Base-by-base conservation (phyloP, 31 red algal species). In the Porphyra umbilicalis region DNA sequence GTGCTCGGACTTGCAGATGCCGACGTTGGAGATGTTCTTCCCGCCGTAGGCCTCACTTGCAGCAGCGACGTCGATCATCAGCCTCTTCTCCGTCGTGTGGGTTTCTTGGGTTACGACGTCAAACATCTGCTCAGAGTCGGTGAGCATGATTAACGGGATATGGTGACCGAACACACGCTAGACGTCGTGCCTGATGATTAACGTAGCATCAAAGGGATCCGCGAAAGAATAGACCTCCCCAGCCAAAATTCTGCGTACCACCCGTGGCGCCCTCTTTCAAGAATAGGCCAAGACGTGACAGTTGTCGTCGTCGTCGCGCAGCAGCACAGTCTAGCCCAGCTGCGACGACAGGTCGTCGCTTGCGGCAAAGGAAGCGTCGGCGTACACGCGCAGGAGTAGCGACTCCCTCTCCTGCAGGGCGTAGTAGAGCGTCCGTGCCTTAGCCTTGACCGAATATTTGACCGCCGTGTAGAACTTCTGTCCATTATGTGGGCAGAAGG, bases 261-360 rank as follows among this genome's bases (percentile, higher is more conserved):
- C 75, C n/a, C 75, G 83, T 33, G n/a, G 46, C 0, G 81, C 46
- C 34, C 25, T 83, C 0, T 83, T 18, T 10, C 36, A 75, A 7
- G 42, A 76, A 77, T 38, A 90, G 20, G 74, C 5, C 32, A 90
- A 13, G 11, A 76, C 36, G 79, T 86, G 77, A 4, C 33, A 80
- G 35, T 42, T 81, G 2, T 75, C 75, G 11, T 33, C 34, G 10
- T 34, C 13, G 78, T 82, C 83, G 32, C 42, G 7, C 2, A 90
- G 79, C 8, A 86, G 32, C 6, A 81, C 76, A 8, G 82, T 25
- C 0, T 81, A 90, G 75, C 83, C 83, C 16, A 90, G 83, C 20
- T 90, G 88, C 14, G 0, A 86, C 14, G 37, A 84, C 4, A 80
- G 25, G 35, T 86, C 88, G 10, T 77, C 35, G 34, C 67, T 85